Conservation (phyloP, 2,329 filamentous ascomycete species). For the Ceratocystis colombiana region DNA sequence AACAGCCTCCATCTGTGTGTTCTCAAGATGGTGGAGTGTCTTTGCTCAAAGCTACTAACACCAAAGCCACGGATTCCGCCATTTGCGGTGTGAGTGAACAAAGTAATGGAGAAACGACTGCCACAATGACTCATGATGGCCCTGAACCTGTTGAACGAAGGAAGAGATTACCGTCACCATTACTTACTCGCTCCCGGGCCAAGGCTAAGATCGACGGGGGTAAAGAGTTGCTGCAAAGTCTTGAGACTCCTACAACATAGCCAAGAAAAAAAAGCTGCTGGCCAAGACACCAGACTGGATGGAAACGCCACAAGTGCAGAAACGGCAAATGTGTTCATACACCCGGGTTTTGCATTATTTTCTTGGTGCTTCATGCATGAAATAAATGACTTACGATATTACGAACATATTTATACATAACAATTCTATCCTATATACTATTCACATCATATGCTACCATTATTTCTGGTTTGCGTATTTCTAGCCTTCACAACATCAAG, state of each 20-base stretch:
- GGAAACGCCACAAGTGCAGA: not conserved
- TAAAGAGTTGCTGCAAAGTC: constrained; percentile 1
- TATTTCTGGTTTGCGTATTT: not conserved
- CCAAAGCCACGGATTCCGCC: not conserved
- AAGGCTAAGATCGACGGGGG: constrained; percentile 5
- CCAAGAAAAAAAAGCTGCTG: not conserved
- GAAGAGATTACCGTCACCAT: constrained; percentile 4
- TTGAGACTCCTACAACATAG: not conserved
- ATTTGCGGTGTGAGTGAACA: not conserved
- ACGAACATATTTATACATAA: constrained; percentile 4
- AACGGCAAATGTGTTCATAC: too few relatives aligned
- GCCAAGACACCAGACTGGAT: not conserved
- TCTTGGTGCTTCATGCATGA: not conserved
- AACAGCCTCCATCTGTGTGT: not conserved
- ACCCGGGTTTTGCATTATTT: not conserved
- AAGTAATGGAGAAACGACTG: not conserved
- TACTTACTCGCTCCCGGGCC: constrained; percentile 20
- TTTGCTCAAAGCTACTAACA: not conserved
- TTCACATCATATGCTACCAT: not conserved
- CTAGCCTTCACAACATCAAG: not conserved
- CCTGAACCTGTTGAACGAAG: not conserved
- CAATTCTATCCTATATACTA: not conserved
- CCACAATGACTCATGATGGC: not conserved
- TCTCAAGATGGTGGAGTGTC: not conserved
- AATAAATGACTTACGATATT: constrained; percentile 18